Base-by-base conservation (phyloP, 208 protist species). In the Trypanosoma brucei region DNA sequence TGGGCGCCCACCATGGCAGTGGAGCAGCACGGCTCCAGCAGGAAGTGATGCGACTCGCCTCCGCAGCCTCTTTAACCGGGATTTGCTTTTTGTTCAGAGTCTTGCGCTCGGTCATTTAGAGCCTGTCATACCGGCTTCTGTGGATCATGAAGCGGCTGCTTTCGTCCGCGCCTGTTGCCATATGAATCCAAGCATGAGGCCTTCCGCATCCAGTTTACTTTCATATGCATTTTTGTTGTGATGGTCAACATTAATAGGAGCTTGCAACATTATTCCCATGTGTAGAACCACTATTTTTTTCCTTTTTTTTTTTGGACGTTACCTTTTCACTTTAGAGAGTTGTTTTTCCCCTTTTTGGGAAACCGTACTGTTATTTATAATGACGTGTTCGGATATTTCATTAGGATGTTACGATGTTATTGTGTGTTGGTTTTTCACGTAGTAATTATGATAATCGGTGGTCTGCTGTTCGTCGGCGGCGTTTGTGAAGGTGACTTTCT, bases 1-100 rank as follows among this genome's bases (percentile, higher is more conserved):
- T 38, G 88, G 84, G 55, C 71, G 77, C 8, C 62, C 81, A 40
- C 88, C 88, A 50, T 94, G 83, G 84, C 59, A 58, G 65, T 86
- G 76, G 79, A 62, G 54, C 52, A 46, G 51, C 39, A 78, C 35
- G 50, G 80, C 59, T 3, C 59, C 58, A n/a, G 62, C 62, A 46
- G 57, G 65, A 38, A 73, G 62, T 49, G 77, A 67, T 56, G 68
- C 54, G 67, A 71, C 55, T 30, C 40, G 54, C 1, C 56, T 91
- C 33, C 66, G 67, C 30, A 57, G 73, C 34, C 68, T 79, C 2
- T 61, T 81, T 44, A 59, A 75, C 51, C 76, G 78, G 36, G 81
- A 87, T 44, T 61, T 65, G 0, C 67, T 71, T 34, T 84, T 87
- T 60, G 78, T 87, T 67, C 81, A 84, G 63, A 79, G 67, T 55